Evolutionary conservation across 1,284 basidiomycete species (phyloP), one percentile per base, ranked within the genome.

Genomic region (Coniferiporia weirii): DNA sequence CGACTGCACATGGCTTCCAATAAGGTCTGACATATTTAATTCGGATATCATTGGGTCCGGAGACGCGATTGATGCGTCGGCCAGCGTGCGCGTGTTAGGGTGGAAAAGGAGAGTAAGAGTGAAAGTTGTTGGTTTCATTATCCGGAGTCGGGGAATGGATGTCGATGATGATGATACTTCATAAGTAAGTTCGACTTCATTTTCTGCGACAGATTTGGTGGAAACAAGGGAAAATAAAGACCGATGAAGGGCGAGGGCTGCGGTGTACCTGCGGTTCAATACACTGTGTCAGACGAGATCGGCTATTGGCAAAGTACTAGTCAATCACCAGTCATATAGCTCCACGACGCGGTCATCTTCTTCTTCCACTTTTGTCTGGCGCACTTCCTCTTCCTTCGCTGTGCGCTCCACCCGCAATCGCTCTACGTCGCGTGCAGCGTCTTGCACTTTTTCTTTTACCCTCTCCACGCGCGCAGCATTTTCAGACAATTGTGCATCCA

Each of bases 151-250:
- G 40, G 40, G 40, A 43, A 43, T 43, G n/a, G 40, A 43, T n/a
- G 44, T 17, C 10, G 60, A 32, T 19, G 60, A 22, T 4, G 12
- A 12, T 1, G 49, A 19, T 15, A 61, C 20, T 6, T 53, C 17
- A 69, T 93, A 93, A 15, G 81, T 81, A 46, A 93, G 76, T 46
- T 81, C 80, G 22, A 93, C 75, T 68, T 91, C 87, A 68, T 90
- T 89, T 61, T 90, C 86, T 1, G 88, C 85, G 15, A 79, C 76
- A 0, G 79, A 75, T 35, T 81, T 76, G 12, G 80, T 81, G 2
- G 82, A 79, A 54, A 81, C 75, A 61, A 93, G 79, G 20, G 79
- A 80, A 46, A 83, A 74, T 5, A 91, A 70, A 0, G 79, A 77
- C 20, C 80, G 80, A 64, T 93, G 89, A 10, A 91, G 72, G 1